Conservation (phyloP, 2,329 filamentous ascomycete species). For the Nothophoma quercina region DNA sequence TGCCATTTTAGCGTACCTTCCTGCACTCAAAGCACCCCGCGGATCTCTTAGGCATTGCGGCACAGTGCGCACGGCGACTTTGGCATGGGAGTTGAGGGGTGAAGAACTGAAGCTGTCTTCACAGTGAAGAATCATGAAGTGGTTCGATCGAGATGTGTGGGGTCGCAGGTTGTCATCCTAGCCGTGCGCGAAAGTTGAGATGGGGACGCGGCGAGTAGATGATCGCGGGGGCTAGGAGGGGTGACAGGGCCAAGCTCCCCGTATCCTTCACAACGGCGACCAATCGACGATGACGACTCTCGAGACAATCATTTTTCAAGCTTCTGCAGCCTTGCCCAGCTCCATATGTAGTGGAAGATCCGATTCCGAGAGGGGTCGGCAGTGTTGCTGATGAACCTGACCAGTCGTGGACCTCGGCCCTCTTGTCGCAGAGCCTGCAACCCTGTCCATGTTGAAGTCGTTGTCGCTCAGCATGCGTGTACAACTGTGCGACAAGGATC, state of each 20-base stretch:
- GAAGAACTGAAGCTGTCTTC: neutral
- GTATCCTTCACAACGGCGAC: constrained; percentile 11
- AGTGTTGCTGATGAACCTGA: neutral
- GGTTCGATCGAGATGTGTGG: neutral
- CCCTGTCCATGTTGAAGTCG: neutral
- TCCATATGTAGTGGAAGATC: neutral
- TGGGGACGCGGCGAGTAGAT: constrained; percentile 3
- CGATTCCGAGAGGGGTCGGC: constrained; percentile 1
- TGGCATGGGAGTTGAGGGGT: constrained; percentile 7
- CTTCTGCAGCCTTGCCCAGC: neutral
- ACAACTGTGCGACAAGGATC: neutral
- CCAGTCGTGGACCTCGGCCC: constrained; percentile 8
- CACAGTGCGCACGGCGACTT: constrained; percentile 12
- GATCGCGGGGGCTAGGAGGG: constrained; percentile 13
- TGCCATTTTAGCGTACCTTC: constrained; percentile 31
- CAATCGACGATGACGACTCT: constrained; percentile 5
- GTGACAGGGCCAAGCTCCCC: constrained; percentile 15
- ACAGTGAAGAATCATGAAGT: neutral
- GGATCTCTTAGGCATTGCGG: constrained; percentile 47
- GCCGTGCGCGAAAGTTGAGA: constrained; percentile 5
- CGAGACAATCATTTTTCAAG: neutral
- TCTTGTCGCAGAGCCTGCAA: neutral
- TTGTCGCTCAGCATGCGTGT: neutral
- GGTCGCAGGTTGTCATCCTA: constrained; percentile 11
- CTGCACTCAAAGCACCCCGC: constrained; percentile 49